Conservation (phyloP, 2,329 filamentous ascomycete species). For the Paracoccidioides lutzii region DNA sequence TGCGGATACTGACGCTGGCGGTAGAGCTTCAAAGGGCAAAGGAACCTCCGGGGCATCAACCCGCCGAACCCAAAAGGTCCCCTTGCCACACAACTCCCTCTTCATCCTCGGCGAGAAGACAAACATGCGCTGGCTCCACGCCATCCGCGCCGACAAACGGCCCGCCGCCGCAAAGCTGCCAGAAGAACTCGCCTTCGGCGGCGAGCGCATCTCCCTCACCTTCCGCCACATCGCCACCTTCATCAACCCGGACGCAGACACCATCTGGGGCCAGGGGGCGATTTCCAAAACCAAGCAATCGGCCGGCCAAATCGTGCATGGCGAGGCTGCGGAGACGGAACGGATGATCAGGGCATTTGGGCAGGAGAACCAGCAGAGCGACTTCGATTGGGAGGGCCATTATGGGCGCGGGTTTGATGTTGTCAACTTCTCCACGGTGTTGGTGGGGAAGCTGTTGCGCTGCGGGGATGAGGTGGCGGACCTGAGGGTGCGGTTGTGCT, state of each 20-base stretch:
- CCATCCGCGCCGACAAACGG: constrained; percentile 81
- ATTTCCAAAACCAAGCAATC: constrained; percentile 49
- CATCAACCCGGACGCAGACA: constrained; percentile 47
- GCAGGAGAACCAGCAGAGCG: constrained; percentile 60
- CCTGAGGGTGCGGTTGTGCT: constrained; percentile 25
- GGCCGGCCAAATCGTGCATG: constrained; percentile 56
- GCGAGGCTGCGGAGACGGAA: constrained; percentile 49
- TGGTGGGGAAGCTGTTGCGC: constrained; percentile 20
- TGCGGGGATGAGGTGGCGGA: constrained; percentile 23
- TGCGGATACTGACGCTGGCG: not conserved
- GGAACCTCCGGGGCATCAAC: constrained; percentile 18
- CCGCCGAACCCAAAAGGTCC: constrained; percentile 53
- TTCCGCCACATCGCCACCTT: constrained; percentile 86
- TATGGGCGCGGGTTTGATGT: constrained; percentile 83
- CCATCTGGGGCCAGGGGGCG: constrained; percentile 90
- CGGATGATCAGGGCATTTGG: constrained; percentile 67
- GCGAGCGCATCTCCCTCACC: constrained; percentile 78
- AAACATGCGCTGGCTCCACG: constrained; percentile 80
- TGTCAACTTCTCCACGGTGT: constrained; percentile 34
- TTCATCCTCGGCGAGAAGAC: constrained; percentile 69
- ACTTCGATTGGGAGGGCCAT: constrained; percentile 57
- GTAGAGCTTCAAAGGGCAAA: constrained; percentile 12
- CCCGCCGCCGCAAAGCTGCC: constrained; percentile 50
- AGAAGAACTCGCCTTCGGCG: constrained; percentile 58
- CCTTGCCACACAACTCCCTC: constrained; percentile 77